Base-by-base conservation (phyloP, 352 stramenopile genomes). In the Globisporangium radiosum region DNA sequence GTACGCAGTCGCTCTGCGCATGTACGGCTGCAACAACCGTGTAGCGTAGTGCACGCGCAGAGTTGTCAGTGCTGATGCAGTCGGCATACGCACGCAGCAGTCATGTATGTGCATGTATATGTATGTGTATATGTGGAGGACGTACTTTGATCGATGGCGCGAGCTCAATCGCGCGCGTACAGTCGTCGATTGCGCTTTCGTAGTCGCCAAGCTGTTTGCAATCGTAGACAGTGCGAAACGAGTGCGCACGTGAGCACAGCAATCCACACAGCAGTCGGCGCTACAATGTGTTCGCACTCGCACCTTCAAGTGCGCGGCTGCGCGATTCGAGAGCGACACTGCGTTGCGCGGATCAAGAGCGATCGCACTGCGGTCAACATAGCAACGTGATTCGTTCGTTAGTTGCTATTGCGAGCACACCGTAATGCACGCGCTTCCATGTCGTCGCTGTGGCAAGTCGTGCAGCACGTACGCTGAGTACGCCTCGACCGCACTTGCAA, bases 261-360 rank as follows among this genome's bases (percentile, higher is more conserved):
- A 33, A 2, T 33, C 2, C 25, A 33, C 25, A 33, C 1, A 33
- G 25, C 25, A 33, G 1, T 33, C 25, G 25, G 25, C 39, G 45
- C 43, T 17, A 6, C 13, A 47, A 33, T 33, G 25, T 33, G 25
- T 33, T 33, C 25, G 25, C 25, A 33, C 25, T 33, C 25, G 4
- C 38, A 85, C 80, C 68, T 90, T 87, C 14, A 91, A 60, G 42
- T 78, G 73, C 7, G 75, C 76, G 25, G 78, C 78, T 40, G 81
- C 81, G 62, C 81, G 70, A 56, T 91, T 91, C n/a, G 78, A 87
- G n/a, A 78, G 69, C 10, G 69, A 74, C 52, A 80, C 51, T 15
- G 73, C 70, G 38, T 81, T 75, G 11, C 14, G 55, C 9, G 63
- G 55, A 37, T 81, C 72, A 17, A 78, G 55, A n/a, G 70, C 65